Base-by-base conservation (phyloP, 441 rosid species). In the Euphorbia celastroides region DNA sequence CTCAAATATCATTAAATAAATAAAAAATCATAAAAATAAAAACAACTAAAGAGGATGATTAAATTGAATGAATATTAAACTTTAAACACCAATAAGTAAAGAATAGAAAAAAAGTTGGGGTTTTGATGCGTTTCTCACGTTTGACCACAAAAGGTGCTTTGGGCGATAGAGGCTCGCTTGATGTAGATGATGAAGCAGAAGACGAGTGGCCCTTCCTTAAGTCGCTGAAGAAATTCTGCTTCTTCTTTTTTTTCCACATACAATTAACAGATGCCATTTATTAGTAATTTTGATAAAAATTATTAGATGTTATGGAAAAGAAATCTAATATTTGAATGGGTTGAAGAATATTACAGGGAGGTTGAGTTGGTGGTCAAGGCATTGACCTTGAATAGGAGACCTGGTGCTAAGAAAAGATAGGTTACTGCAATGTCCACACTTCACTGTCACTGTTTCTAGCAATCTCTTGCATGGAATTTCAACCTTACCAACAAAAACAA, bases 401-500 rank as follows among this genome's bases (percentile, higher is more conserved):
- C 87, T 85, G 27, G 96, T 81, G 85, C 90, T 83, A 67, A 94
- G 98, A 73, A 89, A 92, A 8, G 98, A 88, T 42, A 94, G 89
- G 80, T 92, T 88, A 72, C 97, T 88, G 75, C 97, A 92, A 67
- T 94, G 99, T 1, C 98, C 99, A 38, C 99, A 94, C 75, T 92
- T 94, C 79, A 94, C 99, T 6, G 99, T 94, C 76, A 92, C 94
- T 5, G 98, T 89, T 54, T 92, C 98, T 69, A 89, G 81, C 89
- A 86, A 69, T 72, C 93, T 72, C 81, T 89, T 92, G 89, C 85
- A 71, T 74, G 99, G 99, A 75, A 94, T 88, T 69, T 96, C 97
- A 48, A 94, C 99, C 99, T 93, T 28, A 52, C 16, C 2, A 69
- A 25, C 17, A 32, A 52, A 19, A 12, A 32, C n/a, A n/a, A n/a